These are phyloP conservation scores for Boletus rubescentipes DNA, from an alignment of 768 basidiomycete species.

Conservation along the genomic window DNA sequence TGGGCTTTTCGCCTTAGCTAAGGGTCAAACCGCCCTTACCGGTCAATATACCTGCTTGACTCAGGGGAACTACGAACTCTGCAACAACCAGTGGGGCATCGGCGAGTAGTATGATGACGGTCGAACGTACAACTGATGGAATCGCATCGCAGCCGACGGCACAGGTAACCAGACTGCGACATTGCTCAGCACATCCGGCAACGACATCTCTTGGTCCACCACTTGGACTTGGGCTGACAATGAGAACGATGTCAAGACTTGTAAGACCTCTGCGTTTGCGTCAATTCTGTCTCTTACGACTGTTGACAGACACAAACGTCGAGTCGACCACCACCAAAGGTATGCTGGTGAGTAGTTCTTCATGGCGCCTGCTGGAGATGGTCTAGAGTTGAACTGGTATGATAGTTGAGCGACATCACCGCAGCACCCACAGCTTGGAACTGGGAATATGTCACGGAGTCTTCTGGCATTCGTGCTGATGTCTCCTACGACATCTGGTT, in stretches of 20 bases:
- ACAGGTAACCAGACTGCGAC: slow-evolving; percentile 51
- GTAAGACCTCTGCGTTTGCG: slow-evolving; percentile 29
- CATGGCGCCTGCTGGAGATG: not conserved
- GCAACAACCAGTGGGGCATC: slow-evolving; percentile 58
- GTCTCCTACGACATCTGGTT: slow-evolving; percentile 60
- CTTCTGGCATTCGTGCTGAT: slow-evolving; percentile 52
- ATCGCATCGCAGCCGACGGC: slow-evolving; percentile 47
- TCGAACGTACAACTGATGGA: not conserved
- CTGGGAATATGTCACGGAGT: slow-evolving; percentile 46
- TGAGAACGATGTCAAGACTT: slow-evolving; percentile 55
- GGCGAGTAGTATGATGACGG: slow-evolving; percentile 27
- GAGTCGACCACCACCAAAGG: slow-evolving; percentile 46
- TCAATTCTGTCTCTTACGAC: not conserved
- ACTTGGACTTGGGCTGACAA: slow-evolving; percentile 52
- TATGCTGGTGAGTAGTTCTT: slow-evolving; percentile 36
- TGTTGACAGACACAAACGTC: slow-evolving; percentile 47
- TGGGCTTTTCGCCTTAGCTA: slow-evolving; percentile 9
- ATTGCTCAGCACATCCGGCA: slow-evolving; percentile 38
- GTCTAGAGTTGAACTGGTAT: not conserved
- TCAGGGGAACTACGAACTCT: slow-evolving; percentile 49
- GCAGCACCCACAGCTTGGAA: slow-evolving; percentile 51
- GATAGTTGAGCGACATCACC: slow-evolving; percentile 40
- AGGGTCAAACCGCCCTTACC: slow-evolving; percentile 27
- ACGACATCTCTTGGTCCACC: slow-evolving; percentile 52
- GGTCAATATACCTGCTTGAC: slow-evolving; percentile 46